phyloP scores from a whole-genome alignment of 139 green algal genomes.

The Deuterostichococcus epilithicus region DNA sequence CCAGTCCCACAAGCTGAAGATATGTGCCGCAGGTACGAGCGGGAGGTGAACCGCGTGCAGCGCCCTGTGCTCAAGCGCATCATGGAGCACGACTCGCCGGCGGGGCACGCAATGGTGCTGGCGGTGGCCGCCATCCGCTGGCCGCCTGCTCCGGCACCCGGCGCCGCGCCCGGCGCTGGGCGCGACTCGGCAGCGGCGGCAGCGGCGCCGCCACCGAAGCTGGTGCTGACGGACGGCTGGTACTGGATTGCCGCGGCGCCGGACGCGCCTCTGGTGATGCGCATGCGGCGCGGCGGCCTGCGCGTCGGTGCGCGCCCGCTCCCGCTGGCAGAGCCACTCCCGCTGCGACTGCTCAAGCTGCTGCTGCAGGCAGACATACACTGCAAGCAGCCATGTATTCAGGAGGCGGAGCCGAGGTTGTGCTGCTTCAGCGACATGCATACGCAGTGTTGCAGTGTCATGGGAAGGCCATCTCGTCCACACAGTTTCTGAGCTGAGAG shows the following conservation, averaged over 20 bases:
- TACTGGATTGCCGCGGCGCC: conserved; percentile 48
- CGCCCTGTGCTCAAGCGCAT: conserved; percentile 51
- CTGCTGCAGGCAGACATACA: no score
- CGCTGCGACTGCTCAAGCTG: no score
- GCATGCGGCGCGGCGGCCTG: conserved; percentile 16
- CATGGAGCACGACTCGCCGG: conserved; percentile 53
- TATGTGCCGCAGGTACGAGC: conserved; percentile 38
- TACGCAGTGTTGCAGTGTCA: no score
- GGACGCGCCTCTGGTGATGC: conserved; percentile 38
- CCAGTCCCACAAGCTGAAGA: neutral
- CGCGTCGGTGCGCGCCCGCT: conserved; percentile 1
- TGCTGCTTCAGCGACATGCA: no score
- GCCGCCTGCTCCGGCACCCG: neutral
- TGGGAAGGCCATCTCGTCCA: no score
- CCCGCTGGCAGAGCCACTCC: no score
- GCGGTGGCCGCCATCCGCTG: conserved; percentile 23
- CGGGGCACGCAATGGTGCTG: conserved; percentile 46
- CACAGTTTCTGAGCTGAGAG: no score
- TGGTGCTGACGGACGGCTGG: conserved; percentile 74
- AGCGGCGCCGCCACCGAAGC: conserved; percentile 1
- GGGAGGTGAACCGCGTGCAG: conserved; percentile 38
- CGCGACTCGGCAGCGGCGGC: neutral
- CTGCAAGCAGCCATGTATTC: no score
- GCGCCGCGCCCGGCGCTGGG: neutral
- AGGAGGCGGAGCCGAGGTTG: no score